These are phyloP conservation scores for Phytophthora macrochlamydospora DNA, from an alignment of 352 stramenopile genomes.

Conservation along the genomic window DNA sequence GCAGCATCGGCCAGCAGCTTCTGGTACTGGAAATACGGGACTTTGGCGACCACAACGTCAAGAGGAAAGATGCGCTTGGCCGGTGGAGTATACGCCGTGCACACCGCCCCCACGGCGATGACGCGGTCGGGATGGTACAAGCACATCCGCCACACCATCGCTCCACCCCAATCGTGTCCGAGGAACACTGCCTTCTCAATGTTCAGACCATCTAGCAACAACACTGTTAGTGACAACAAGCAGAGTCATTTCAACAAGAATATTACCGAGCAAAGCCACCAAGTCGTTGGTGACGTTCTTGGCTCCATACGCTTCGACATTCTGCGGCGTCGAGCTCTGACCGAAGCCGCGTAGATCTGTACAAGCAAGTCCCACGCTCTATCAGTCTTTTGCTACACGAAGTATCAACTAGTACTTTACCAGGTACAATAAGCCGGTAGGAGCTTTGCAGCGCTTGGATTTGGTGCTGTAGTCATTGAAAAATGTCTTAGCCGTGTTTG, in stretches of 20 bases:
- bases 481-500: too few species aligned
- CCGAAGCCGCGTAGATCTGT: slow-evolving; percentile 61
- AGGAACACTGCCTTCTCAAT: slow-evolving; percentile 68
- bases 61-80: slow-evolving; percentile 41
- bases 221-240: background rate
- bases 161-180: slow-evolving; percentile 70
- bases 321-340: slow-evolving; percentile 49
- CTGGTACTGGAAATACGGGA: slow-evolving; percentile 73
- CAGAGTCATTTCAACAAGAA: background rate
- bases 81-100: slow-evolving; percentile 62
- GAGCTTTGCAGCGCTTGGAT: slow-evolving; percentile 56
- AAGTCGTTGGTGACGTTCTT: slow-evolving; percentile 62
- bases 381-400: background rate
- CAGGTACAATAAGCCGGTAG: slow-evolving; percentile 68
- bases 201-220: slow-evolving; percentile 56
- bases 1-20: slow-evolving; percentile 47
- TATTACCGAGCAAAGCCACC: slow-evolving; percentile 46
- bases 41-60: slow-evolving; percentile 41
- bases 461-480: slow-evolving; percentile 35
- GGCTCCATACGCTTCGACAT: slow-evolving; percentile 46
- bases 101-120: slow-evolving; percentile 48
- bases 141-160: slow-evolving; percentile 57
- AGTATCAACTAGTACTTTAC: slow-evolving; percentile 18
- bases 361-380: background rate
- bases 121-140: slow-evolving; percentile 65